Conservation (phyloP, 768 basidiomycete genomes). For the Lactarius hengduanensis region DNA sequence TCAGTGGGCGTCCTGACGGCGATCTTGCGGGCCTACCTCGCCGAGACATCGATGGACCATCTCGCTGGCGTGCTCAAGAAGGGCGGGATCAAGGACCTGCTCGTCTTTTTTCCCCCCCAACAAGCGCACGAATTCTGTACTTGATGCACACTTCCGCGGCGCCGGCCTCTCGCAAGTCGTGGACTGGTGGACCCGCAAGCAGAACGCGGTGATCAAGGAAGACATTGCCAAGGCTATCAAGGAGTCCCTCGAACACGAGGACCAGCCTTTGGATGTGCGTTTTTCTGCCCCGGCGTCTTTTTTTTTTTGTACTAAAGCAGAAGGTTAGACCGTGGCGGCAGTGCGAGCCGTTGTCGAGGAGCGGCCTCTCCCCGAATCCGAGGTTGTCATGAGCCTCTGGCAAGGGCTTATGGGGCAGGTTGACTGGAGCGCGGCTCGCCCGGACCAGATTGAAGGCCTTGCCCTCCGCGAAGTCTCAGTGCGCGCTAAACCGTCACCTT, state of each 20-base stretch:
- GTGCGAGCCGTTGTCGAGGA: constrained; percentile 75
- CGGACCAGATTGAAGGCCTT: constrained; percentile 89
- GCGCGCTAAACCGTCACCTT: constrained; percentile 6
- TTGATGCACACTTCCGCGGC: constrained; percentile 87
- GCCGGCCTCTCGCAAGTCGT: constrained; percentile 75
- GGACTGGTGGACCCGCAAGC: constrained; percentile 94
- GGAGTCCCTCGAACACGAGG: constrained; percentile 68
- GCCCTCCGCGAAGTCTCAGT: constrained; percentile 89
- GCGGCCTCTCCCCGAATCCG: constrained; percentile 78
- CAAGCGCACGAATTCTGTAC: constrained; percentile 66
- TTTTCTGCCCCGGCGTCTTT: background rate
- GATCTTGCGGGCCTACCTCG: constrained; percentile 79
- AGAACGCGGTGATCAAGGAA: constrained; percentile 80
- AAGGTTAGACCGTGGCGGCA: constrained; percentile 65
- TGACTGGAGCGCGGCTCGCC: constrained; percentile 77
- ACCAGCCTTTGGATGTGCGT: constrained; percentile 65
- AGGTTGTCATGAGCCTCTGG: constrained; percentile 90
- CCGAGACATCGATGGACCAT: constrained; percentile 86
- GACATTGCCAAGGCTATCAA: constrained; percentile 65
- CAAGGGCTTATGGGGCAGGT: constrained; percentile 83
- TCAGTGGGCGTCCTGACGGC: constrained; percentile 72
- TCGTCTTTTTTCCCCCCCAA: constrained; percentile 85
- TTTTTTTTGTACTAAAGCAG: background rate
- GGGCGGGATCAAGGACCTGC: constrained; percentile 81
- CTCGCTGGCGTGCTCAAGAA: constrained; percentile 78